Percentiles rank a stretch among this genome's conserved stretches.
phyloP scores from a whole-genome alignment of 225 moss, liverwort and hornwort genomes.

The Ulota crispa region DNA sequence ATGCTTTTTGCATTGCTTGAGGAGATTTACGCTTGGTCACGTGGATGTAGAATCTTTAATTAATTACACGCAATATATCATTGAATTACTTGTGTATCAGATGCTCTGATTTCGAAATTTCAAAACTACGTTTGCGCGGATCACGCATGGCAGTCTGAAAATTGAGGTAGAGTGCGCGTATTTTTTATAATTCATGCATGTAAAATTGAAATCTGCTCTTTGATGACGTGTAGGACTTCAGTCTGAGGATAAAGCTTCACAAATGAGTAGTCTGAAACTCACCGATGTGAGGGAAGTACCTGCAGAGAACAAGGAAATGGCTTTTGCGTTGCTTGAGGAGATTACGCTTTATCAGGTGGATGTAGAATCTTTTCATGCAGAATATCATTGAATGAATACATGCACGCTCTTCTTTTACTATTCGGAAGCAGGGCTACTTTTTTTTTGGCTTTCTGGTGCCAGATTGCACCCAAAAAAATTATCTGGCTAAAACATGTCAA shows the following conservation, averaged over 20 bases:
- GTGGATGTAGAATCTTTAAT: constrained; percentile 24
- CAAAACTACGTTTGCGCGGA: too few species aligned
- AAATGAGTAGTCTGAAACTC: constrained; percentile 45
- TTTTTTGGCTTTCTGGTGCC: too few species aligned
- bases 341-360: constrained; percentile 61
- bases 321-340: constrained; percentile 64
- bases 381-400: neutral
- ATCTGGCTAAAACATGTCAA: too few species aligned
- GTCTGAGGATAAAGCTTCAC: constrained; percentile 57
- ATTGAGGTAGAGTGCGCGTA: neutral
- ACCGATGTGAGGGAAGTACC: constrained; percentile 66
- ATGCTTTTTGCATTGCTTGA: constrained; percentile 46
- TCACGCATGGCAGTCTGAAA: neutral
- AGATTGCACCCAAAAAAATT: too few species aligned
- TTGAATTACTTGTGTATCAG: neutral
- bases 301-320: constrained; percentile 77
- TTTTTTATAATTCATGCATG: neutral
- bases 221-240: constrained; percentile 54
- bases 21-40: constrained; percentile 57
- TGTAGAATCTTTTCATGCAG: neutral
- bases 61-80: neutral
- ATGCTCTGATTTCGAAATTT: neutral
- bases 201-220: constrained; percentile 10
- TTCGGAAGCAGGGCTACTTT: too few species aligned
- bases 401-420: neutral